These are phyloP conservation scores for Penicillium digitatum DNA, from an alignment of 2,329 filamentous ascomycete genomes.

Conservation along the genomic window DNA sequence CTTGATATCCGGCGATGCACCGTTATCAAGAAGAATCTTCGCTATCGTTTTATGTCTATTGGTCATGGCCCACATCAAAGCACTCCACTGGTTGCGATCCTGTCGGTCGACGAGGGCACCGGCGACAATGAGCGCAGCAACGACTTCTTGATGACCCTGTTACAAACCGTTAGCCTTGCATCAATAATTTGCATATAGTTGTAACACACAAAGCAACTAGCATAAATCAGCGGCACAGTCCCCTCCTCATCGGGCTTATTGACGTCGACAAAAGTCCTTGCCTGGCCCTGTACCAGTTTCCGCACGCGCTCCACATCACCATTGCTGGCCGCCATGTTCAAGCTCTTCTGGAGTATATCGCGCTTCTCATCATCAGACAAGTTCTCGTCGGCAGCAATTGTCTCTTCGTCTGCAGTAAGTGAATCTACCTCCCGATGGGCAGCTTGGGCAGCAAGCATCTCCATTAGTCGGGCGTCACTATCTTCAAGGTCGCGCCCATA, in stretches of 20 bases:
- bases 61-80: constrained; percentile 99
- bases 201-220: constrained; percentile 81
- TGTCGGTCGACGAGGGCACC: constrained; percentile 88
- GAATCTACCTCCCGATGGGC: constrained; percentile 68
- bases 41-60: constrained; percentile 95
- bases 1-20: constrained; percentile 91
- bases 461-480: constrained; percentile 82
- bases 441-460: constrained; percentile 95
- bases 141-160: constrained; percentile 83
- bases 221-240: constrained; percentile 93
- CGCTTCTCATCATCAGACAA: constrained; percentile 74
- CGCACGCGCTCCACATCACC: constrained; percentile 80
- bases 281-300: constrained; percentile 69
- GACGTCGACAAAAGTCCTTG: constrained; percentile 73
- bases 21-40: constrained; percentile 85
- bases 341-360: constrained; percentile 74
- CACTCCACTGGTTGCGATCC: constrained; percentile 95
- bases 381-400: constrained; percentile 69
- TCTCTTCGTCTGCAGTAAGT: constrained; percentile 72
- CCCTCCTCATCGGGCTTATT: constrained; percentile 90
- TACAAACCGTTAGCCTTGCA: constrained; percentile 10
- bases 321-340: constrained; percentile 96
- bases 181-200: constrained; percentile 2
- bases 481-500: constrained; percentile 54
- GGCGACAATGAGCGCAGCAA: constrained; percentile 75